Evolutionary conservation across 768 basidiomycete genomes (phyloP).

Genomic region (Phylloporus sp.): DNA sequence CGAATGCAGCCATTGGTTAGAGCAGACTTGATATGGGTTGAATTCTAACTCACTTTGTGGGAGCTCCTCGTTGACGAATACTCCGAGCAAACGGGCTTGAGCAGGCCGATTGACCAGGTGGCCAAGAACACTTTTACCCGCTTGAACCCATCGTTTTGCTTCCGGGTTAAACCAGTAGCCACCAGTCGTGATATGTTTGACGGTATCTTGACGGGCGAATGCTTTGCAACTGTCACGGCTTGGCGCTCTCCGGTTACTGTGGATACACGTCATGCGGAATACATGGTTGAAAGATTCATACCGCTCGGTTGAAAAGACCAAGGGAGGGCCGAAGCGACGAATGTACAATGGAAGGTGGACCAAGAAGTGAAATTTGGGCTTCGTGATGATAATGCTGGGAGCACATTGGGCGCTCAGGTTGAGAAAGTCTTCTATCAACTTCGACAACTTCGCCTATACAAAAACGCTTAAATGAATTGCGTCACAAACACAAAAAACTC

Average conservation of each 20-base stretch:
- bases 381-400: constrained; percentile 24
- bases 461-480: too few relatives aligned
- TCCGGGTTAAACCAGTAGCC: constrained; percentile 6
- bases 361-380: constrained; percentile 31
- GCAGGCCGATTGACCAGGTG: not conserved
- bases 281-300: constrained; percentile 30
- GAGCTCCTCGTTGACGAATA: not conserved
- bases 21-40: too few relatives aligned
- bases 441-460: too few relatives aligned
- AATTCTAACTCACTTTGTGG: too few relatives aligned
- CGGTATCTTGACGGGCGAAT: constrained; percentile 2
- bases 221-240: constrained; percentile 14
- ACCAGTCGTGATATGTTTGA: constrained; percentile 10
- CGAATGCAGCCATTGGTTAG: too few relatives aligned
- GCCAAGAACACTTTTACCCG: not conserved
- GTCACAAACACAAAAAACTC: too few relatives aligned
- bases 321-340: not conserved
- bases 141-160: not conserved
- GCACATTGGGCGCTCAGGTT: constrained; percentile 18
- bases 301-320: constrained; percentile 22
- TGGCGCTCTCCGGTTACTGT: constrained; percentile 27
- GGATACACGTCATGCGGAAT: constrained; percentile 20
- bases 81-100: not conserved
- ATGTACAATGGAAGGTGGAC: not conserved
- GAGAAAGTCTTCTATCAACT: constrained; percentile 24